A percentile compares a stretch with the other conserved stretches of the same genome.
Evolutionary conservation across 2,329 filamentous ascomycete genomes (phyloP).

Genomic region (Clonostachys rhizophaga): DNA sequence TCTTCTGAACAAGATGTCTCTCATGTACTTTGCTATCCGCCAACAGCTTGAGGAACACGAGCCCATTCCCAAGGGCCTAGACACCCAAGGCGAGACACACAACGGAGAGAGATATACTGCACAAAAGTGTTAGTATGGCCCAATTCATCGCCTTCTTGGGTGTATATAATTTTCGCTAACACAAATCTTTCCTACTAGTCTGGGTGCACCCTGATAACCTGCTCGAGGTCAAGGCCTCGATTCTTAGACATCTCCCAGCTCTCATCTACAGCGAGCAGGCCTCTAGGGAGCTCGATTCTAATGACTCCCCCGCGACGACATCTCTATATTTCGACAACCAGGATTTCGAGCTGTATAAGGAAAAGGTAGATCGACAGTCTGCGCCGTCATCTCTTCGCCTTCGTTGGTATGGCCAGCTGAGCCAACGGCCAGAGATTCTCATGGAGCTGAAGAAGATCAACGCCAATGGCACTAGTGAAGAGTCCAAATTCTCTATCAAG

Average conservation of each 20-base stretch:
- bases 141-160: not conserved
- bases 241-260: conserved; percentile 83
- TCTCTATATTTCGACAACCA: conserved; percentile 94
- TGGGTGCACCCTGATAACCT: conserved; percentile 97
- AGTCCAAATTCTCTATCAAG: conserved; percentile 81
- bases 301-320: conserved; percentile 84
- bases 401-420: conserved; percentile 86
- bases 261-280: conserved; percentile 89
- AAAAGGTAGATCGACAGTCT: conserved; percentile 73
- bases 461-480: conserved; percentile 71
- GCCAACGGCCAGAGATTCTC: conserved; percentile 71
- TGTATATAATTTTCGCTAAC: conserved; percentile 17
- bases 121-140: conserved; percentile 68
- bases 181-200: conserved; percentile 39
- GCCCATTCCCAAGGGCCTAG: conserved; percentile 36
- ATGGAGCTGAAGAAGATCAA: conserved; percentile 87
- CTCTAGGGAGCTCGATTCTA: conserved; percentile 75
- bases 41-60: conserved; percentile 67
- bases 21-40: conserved; percentile 93
- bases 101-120: conserved; percentile 74
- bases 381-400: conserved; percentile 81
- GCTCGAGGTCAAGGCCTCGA: conserved; percentile 93
- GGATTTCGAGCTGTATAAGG: conserved; percentile 79
- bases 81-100: conserved; percentile 49
- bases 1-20: conserved; percentile 82